Base-by-base conservation (phyloP, 768 basidiomycete species). In the Tulasnella sp. region DNA sequence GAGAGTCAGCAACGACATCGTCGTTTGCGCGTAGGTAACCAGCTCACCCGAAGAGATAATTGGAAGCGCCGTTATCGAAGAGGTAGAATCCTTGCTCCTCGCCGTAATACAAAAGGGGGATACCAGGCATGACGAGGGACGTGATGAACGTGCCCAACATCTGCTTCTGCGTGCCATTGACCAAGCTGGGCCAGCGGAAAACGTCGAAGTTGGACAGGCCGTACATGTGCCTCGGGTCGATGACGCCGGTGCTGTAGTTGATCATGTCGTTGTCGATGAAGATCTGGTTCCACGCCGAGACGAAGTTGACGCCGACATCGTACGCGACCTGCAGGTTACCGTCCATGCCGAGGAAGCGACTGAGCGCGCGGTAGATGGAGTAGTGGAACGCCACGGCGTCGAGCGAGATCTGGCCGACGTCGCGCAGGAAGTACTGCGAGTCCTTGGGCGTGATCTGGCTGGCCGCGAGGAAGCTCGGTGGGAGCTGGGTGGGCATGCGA, bases 201-300 rank as follows among this genome's bases (percentile, higher is more conserved):
- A 98, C 89, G 86, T 97, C 96, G 85, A 96, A 96, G 83, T 97
- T 96, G 82, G 92, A 93, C n/a, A 91, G 91, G 55, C 96, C 96
- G 82, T 88, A 95, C 92, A 96, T 90, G 84, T 98, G 96, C 79
- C 88, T 87, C 3, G 95, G 95, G 82, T 98, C 95, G 61, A 95
- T 84, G 9, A 81, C 3, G 77, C 90, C 90, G 0, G 87, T 90
- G 69, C 86, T 83, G 3, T 91, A 84, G 83, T 97, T 96, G 73
- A 97, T 79, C 81, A 97, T 91, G 82, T 98, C 96, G 82, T 97
- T 91, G 83, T 90, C 88, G 81, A 93, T 90, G 81, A 95, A 92
- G 90, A 97, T 95, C 83, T 94, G 85, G 83, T 96, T 95, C 95
- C 95, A 98, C 0, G 94, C 91, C 0, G 90, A 91, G 84, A 96